Percentiles rank a stretch among this genome's conserved stretches.
phyloP scores from a whole-genome alignment of 768 basidiomycete genomes.

The Paxillus ammoniavirescens region DNA sequence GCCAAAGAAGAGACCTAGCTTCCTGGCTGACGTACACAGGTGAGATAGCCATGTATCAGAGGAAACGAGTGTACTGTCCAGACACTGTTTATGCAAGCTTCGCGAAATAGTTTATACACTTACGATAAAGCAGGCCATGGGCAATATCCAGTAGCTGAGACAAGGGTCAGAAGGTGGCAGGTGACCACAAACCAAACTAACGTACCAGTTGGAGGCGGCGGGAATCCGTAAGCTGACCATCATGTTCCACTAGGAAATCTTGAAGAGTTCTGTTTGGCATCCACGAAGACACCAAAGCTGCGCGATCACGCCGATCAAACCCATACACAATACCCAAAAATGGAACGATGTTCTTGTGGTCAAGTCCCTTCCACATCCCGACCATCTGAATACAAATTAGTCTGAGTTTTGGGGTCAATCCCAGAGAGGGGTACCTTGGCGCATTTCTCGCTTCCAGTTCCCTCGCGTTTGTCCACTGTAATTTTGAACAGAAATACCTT shows the following conservation, averaged over 20 bases:
- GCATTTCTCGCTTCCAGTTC: background rate
- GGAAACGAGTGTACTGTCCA: slow-evolving; percentile 13
- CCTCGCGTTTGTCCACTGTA: slow-evolving; percentile 1
- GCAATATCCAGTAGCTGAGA: slow-evolving; percentile 13
- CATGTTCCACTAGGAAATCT: slow-evolving; percentile 10
- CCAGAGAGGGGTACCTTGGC: background rate
- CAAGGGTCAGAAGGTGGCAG: slow-evolving; percentile 20
- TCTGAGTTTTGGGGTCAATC: accelerated
- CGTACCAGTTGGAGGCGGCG: slow-evolving; percentile 16
- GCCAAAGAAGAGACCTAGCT: background rate
- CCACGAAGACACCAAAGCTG: slow-evolving; percentile 33
- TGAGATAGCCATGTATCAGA: slow-evolving; percentile 20
- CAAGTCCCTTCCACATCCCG: slow-evolving; percentile 26
- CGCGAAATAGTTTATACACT: background rate
- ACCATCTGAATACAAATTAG: slow-evolving; percentile 10
- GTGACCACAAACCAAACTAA: slow-evolving; percentile 5
- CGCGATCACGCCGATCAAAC: slow-evolving; percentile 21
- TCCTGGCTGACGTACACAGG: slow-evolving; percentile 4
- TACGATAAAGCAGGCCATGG: slow-evolving; percentile 15
- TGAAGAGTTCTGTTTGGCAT: slow-evolving; percentile 25
- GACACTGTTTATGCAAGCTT: background rate
- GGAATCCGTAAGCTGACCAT: background rate
- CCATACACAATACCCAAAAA: slow-evolving; percentile 25
- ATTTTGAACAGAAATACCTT: slow-evolving; percentile 16
- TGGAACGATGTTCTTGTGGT: slow-evolving; percentile 27